Conservation (phyloP, 2,329 filamentous ascomycete species). For the Nannizziopsis barbatae region DNA sequence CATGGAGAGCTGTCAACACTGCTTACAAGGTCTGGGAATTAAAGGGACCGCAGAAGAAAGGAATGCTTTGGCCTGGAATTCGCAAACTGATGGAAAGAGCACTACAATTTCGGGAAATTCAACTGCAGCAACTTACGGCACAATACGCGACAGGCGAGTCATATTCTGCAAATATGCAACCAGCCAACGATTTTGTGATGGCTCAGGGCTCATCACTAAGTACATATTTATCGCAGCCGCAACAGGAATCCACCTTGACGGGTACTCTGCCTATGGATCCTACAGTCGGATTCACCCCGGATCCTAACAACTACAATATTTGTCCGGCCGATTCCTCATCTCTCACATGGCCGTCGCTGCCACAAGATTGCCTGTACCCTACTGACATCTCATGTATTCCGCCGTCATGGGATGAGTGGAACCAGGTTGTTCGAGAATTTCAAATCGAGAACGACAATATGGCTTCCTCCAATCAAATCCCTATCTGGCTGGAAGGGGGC, state of each 20-base stretch:
- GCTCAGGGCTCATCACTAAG: not conserved
- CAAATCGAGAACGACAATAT: slow-evolving; percentile 12
- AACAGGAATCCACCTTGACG: not conserved
- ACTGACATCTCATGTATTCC: not conserved
- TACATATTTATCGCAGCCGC: not conserved
- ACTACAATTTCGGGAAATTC: slow-evolving; percentile 42
- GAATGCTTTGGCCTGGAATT: slow-evolving; percentile 54
- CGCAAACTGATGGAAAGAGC: slow-evolving; percentile 51
- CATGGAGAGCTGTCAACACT: slow-evolving; percentile 47
- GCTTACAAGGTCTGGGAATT: slow-evolving; percentile 32
- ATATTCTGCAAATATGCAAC: not conserved
- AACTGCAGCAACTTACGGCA: slow-evolving; percentile 25
- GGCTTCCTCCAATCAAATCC: slow-evolving; percentile 1
- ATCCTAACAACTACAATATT: not conserved
- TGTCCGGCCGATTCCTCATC: not conserved
- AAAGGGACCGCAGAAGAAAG: slow-evolving; percentile 35
- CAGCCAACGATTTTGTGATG: not conserved
- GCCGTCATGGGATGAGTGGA: slow-evolving; percentile 16
- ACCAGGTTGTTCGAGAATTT: slow-evolving; percentile 16
- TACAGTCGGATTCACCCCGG: not conserved
- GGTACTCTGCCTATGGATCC: not conserved
- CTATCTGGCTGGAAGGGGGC: slow-evolving; percentile 14
- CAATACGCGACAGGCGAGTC: not conserved
- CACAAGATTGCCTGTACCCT: not conserved
- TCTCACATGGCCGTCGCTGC: slow-evolving; percentile 3